Conservation (phyloP, 805 yeast species). For the Komagataella phaffii region DNA sequence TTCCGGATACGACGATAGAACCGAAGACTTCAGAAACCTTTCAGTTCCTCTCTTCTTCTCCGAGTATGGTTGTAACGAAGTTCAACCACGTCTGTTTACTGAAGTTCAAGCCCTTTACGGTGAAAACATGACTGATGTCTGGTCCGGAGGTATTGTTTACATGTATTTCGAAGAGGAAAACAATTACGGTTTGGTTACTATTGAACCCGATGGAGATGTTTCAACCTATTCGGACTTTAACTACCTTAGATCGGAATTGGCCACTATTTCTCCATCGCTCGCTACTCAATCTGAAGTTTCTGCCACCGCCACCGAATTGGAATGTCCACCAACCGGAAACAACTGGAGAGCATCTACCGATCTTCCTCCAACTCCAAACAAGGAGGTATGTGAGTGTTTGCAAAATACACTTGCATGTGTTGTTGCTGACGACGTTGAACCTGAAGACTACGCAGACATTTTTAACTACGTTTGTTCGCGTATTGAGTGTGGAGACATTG, state of each 20-base stretch:
- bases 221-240: slow-evolving; percentile 49
- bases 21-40: slow-evolving; percentile 58
- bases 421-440: slow-evolving; percentile 34
- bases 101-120: slow-evolving; percentile 61
- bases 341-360: slow-evolving; percentile 56
- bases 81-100: slow-evolving; percentile 61
- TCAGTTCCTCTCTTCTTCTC: slow-evolving; percentile 77
- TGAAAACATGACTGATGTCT: slow-evolving; percentile 69
- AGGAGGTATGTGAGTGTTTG: slow-evolving; percentile 53
- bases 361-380: slow-evolving; percentile 71
- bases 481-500: slow-evolving; percentile 48
- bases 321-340: slow-evolving; percentile 36
- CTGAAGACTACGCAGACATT: slow-evolving; percentile 44
- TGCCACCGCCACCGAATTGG: slow-evolving; percentile 18
- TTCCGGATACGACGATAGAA: slow-evolving; percentile 63
- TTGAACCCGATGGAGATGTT: slow-evolving; percentile 30
- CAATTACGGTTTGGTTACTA: slow-evolving; percentile 65
- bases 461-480: slow-evolving; percentile 44
- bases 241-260: slow-evolving; percentile 41
- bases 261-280: slow-evolving; percentile 34
- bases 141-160: slow-evolving; percentile 92
- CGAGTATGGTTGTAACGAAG: slow-evolving; percentile 77
- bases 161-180: slow-evolving; percentile 83
- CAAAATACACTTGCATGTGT: slow-evolving; percentile 41
- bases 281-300: slow-evolving; percentile 21